Percentiles rank a stretch among this genome's conserved stretches.
phyloP scores from a whole-genome alignment of 2,329 filamentous ascomycete genomes.

The Cryphonectria naterciae region DNA sequence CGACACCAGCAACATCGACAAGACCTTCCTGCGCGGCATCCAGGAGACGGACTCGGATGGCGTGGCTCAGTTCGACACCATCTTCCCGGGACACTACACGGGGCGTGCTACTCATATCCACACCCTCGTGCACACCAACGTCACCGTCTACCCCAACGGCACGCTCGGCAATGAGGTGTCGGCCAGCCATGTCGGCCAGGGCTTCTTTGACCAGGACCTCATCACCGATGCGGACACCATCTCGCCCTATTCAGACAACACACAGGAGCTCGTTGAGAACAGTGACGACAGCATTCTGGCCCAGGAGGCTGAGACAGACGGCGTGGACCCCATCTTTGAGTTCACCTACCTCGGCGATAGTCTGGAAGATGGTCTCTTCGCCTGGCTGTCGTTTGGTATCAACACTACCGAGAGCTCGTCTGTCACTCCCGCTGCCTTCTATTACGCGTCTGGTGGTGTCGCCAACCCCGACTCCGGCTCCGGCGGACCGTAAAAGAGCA shows the following conservation, averaged over 20 bases:
- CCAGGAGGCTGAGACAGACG: constrained; percentile 34
- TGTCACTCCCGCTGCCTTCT: constrained; percentile 36
- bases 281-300: constrained; percentile 36
- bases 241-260: constrained; percentile 36
- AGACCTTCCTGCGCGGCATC: constrained; percentile 47
- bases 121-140: constrained; percentile 38
- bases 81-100: constrained; percentile 51
- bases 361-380: constrained; percentile 36
- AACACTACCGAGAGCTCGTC: constrained; percentile 33
- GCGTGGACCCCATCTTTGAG: constrained; percentile 38
- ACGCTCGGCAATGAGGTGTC: constrained; percentile 43
- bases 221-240: constrained; percentile 32
- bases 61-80: constrained; percentile 44
- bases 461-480: not conserved
- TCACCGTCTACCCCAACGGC: constrained; percentile 43
- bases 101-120: constrained; percentile 53
- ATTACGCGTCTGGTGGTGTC: constrained; percentile 24
- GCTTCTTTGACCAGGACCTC: constrained; percentile 38
- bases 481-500: not conserved
- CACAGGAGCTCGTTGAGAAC: constrained; percentile 33
- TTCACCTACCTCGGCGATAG: constrained; percentile 35
- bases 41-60: constrained; percentile 45
- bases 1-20: constrained; percentile 46
- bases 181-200: constrained; percentile 37
- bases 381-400: constrained; percentile 39